Percentiles rank a stretch among this genome's conserved stretches.
phyloP scores from a whole-genome alignment of 257 asterid species.

The Nicotiana knightiana region DNA sequence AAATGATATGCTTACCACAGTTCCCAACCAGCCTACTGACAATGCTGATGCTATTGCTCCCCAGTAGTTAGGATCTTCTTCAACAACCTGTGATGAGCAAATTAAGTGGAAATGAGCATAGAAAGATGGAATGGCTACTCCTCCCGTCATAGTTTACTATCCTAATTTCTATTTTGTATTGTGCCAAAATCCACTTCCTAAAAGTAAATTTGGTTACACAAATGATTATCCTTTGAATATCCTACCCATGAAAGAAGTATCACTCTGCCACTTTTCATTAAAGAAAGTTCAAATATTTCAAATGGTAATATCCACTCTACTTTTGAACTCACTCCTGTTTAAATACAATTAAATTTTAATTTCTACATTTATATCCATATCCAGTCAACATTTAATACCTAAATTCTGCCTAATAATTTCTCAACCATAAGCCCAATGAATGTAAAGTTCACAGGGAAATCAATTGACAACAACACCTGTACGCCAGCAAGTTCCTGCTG shows the following conservation, averaged over 20 bases:
- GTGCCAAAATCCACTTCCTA: neutral
- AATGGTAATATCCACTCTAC: neutral
- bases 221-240: neutral
- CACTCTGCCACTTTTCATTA: neutral
- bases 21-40: constrained; percentile 92
- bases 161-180: neutral
- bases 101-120: neutral
- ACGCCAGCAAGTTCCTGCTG: constrained; percentile 56
- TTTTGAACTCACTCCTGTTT: neutral
- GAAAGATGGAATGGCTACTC: neutral
- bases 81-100: constrained; percentile 56
- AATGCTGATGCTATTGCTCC: constrained; percentile 80
- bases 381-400: neutral
- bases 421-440: neutral
- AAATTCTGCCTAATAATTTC: neutral
- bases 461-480: constrained; percentile 40
- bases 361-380: neutral
- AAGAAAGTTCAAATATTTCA: neutral
- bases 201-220: neutral
- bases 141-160: neutral
- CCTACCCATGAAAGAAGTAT: neutral
- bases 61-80: constrained; percentile 86
- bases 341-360: neutral
- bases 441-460: neutral
- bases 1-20: constrained; percentile 49